These are phyloP conservation scores for Zymoseptoria brevis DNA, from an alignment of 2,329 filamentous ascomycete species.

Conservation along the genomic window DNA sequence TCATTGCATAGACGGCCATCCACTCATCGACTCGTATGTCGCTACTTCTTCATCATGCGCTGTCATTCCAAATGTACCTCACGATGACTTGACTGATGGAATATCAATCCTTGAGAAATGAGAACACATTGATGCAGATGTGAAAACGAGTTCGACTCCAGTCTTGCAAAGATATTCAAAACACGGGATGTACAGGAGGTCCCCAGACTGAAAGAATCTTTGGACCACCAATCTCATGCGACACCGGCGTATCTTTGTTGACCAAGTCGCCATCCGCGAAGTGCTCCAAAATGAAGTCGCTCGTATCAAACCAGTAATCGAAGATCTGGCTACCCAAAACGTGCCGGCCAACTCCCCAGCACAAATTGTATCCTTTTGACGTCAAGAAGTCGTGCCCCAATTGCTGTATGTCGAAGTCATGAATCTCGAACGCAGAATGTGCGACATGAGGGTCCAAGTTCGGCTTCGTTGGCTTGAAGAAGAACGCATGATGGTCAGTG, in stretches of 20 bases:
- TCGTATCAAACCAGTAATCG: constrained; percentile 55
- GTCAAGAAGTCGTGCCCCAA: constrained; percentile 54
- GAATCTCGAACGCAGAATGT: constrained; percentile 61
- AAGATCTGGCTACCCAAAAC: constrained; percentile 35
- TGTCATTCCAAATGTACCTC: too few species aligned
- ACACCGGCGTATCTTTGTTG: constrained; percentile 42
- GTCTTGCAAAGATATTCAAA: too few species aligned
- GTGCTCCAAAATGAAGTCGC: constrained; percentile 21
- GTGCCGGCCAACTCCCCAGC: constrained; percentile 60
- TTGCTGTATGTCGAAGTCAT: constrained; percentile 63
- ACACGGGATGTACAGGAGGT: constrained; percentile 20
- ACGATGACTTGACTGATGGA: too few species aligned
- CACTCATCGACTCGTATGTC: too few species aligned
- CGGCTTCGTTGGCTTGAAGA: constrained; percentile 30
- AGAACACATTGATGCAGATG: too few species aligned
- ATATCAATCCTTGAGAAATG: too few species aligned
- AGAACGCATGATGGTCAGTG: constrained; percentile 51
- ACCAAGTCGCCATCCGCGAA: constrained; percentile 64
- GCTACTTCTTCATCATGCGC: too few species aligned
- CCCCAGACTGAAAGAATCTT: constrained; percentile 26
- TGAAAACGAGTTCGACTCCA: too few species aligned
- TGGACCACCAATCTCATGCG: constrained; percentile 32
- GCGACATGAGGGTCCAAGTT: constrained; percentile 46
- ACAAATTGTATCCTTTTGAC: constrained; percentile 45
- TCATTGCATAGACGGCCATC: too few species aligned